phyloP scores from a whole-genome alignment of 768 basidiomycete genomes.

The Asterophora parasitica region DNA sequence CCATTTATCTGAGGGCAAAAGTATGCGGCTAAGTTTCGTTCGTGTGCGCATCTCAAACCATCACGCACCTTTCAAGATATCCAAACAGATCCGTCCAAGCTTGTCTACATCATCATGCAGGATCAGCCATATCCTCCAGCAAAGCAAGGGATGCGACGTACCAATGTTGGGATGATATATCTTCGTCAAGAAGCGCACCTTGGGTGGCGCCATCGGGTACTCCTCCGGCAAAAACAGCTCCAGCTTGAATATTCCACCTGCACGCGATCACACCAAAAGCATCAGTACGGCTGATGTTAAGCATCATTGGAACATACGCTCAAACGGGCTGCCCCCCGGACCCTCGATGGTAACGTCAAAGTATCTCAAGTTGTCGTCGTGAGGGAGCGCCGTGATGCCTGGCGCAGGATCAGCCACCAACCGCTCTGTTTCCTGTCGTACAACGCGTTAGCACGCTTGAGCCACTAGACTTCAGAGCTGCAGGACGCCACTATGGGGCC shows the following conservation, averaged over 20 bases:
- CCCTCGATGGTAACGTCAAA: constrained; percentile 98
- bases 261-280: not conserved
- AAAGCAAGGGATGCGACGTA: constrained; percentile 33
- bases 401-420: constrained; percentile 96
- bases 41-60: not conserved
- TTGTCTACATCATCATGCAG: constrained; percentile 61
- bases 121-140: not conserved
- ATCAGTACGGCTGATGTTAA: no score
- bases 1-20: constrained; percentile 82
- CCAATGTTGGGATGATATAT: constrained; percentile 99
- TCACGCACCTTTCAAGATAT: constrained; percentile 87
- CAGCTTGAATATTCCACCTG: constrained; percentile 91
- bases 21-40: not conserved
- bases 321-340: constrained; percentile 91
- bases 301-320: constrained; percentile 40
- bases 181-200: constrained; percentile 96
- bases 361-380: constrained; percentile 96
- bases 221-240: constrained; percentile 98
- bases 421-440: constrained; percentile 86
- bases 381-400: constrained; percentile 91
- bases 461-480: not conserved
- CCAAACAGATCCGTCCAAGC: constrained; percentile 95
- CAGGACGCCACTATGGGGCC: constrained; percentile 1
- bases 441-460: constrained; percentile 7
- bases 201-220: constrained; percentile 99